Percentiles rank a stretch among this genome's conserved stretches.
phyloP scores from a whole-genome alignment of 1,284 basidiomycete genomes.

The Coniophora puteana region DNA sequence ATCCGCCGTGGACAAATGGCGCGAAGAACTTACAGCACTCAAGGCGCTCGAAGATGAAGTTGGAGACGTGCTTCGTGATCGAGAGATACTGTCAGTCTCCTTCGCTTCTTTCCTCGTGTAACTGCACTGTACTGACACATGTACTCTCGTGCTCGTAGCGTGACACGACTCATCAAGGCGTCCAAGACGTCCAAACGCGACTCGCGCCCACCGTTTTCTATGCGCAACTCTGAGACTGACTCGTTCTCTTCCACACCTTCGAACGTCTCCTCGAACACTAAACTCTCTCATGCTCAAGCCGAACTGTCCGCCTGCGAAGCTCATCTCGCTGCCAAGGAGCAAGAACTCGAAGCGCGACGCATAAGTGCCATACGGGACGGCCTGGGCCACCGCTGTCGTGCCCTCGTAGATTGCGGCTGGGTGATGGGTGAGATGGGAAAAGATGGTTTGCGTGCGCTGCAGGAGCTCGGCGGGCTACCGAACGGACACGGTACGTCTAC shows the following conservation, averaged over 20 bases:
- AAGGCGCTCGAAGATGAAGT: constrained; percentile 68
- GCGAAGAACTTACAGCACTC: constrained; percentile 42
- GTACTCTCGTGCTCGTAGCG: constrained; percentile 34
- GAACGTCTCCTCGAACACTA: constrained; percentile 32
- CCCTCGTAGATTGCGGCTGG: constrained; percentile 64
- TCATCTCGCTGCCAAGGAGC: constrained; percentile 64
- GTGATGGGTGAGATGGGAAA: constrained; percentile 64
- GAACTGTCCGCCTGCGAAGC: constrained; percentile 77
- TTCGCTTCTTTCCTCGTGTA: not conserved
- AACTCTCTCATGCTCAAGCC: constrained; percentile 62
- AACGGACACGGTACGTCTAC: constrained; percentile 1
- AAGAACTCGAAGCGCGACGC: constrained; percentile 51
- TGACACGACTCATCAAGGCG: constrained; percentile 72
- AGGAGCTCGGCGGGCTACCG: constrained; percentile 22
- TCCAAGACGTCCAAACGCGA: constrained; percentile 59
- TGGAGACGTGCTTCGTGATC: constrained; percentile 60
- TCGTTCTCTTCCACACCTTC: constrained; percentile 33
- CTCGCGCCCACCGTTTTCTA: constrained; percentile 25
- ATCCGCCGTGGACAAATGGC: constrained; percentile 59
- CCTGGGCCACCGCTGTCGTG: constrained; percentile 54
- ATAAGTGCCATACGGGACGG: constrained; percentile 54
- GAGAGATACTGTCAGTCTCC: constrained; percentile 69
- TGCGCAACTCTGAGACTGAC: constrained; percentile 29
- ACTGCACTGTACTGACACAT: constrained; percentile 1
- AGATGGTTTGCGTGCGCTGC: constrained; percentile 44